A percentile compares a stretch with the other conserved stretches of the same genome.
Evolutionary conservation across 2,329 filamentous ascomycete species (phyloP).

Genomic region (Diaporthe sp.): DNA sequence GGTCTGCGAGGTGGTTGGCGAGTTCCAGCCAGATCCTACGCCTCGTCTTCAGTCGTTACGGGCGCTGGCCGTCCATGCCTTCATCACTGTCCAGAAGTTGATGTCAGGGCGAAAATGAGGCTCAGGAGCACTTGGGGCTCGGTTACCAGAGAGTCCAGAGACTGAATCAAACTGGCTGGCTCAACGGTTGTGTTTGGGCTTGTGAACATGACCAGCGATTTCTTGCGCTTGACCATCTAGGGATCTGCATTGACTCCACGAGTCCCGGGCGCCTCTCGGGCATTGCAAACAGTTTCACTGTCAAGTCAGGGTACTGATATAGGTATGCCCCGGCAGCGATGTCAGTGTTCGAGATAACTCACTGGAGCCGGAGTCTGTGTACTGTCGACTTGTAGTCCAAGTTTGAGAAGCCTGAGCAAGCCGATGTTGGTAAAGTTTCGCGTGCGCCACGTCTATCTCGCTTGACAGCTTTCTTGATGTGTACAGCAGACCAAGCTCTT

Average conservation of each 20-base stretch:
- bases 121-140: neutral
- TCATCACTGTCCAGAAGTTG: neutral
- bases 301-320: constrained; percentile 17
- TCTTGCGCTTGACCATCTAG: constrained; percentile 24
- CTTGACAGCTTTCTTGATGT: constrained; percentile 14
- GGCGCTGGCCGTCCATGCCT: constrained; percentile 11
- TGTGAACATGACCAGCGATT: constrained; percentile 7
- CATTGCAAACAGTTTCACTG: constrained; percentile 16
- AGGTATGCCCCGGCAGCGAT: constrained; percentile 8
- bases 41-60: constrained; percentile 18
- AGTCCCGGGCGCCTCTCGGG: constrained; percentile 19
- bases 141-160: neutral
- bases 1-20: constrained; percentile 21
- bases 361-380: neutral
- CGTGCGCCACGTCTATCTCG: constrained; percentile 6
- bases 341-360: neutral
- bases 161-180: constrained; percentile 11
- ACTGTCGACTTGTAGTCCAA: neutral
- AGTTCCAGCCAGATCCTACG: constrained; percentile 26
- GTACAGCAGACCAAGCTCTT: constrained; percentile 5
- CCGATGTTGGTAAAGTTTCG: neutral
- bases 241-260: constrained; percentile 34
- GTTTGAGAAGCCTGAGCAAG: neutral
- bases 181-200: constrained; percentile 19
- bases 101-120: constrained; percentile 16